These are phyloP conservation scores for Drechslerella dactyloides DNA, from an alignment of 2,329 filamentous ascomycete species.

Conservation along the genomic window DNA sequence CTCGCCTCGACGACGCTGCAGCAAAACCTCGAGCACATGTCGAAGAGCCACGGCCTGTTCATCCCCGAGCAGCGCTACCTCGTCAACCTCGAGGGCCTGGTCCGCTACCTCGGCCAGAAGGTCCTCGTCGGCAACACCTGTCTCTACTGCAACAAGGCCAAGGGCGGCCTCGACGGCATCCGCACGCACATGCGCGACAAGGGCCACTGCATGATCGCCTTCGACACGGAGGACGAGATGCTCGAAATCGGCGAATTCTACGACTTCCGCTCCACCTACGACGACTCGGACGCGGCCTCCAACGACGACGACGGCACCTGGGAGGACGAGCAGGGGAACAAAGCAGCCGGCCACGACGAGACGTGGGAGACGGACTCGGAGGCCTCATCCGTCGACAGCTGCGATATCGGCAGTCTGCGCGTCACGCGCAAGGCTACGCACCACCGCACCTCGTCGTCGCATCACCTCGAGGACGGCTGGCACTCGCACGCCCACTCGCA, in stretches of 20 bases:
- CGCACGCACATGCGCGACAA: slow-evolving; percentile 98
- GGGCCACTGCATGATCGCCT: slow-evolving; percentile 95
- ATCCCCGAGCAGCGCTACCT: slow-evolving; percentile 88
- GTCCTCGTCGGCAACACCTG: slow-evolving; percentile 83
- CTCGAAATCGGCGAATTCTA: slow-evolving; percentile 95
- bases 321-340: slow-evolving; percentile 63
- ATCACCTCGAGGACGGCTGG: slow-evolving; percentile 77
- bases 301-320: slow-evolving; percentile 64
- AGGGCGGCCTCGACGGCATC: slow-evolving; percentile 77
- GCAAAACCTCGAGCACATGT: slow-evolving; percentile 88
- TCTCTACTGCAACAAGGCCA: slow-evolving; percentile 82
- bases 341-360: slow-evolving; percentile 65
- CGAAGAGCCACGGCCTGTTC: slow-evolving; percentile 91
- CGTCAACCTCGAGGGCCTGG: slow-evolving; percentile 78
- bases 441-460: slow-evolving; percentile 59
- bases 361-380: slow-evolving; percentile 96
- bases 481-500: slow-evolving; percentile 75
- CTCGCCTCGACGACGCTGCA: slow-evolving; percentile 75
- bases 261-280: slow-evolving; percentile 95
- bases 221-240: slow-evolving; percentile 84
- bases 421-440: background rate
- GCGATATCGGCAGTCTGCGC: slow-evolving; percentile 32
- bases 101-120: slow-evolving; percentile 78
- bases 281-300: slow-evolving; percentile 74
- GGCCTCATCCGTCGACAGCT: slow-evolving; percentile 63